phyloP scores from a whole-genome alignment of 441 rosid genomes.

The Macaranga tanarius region DNA sequence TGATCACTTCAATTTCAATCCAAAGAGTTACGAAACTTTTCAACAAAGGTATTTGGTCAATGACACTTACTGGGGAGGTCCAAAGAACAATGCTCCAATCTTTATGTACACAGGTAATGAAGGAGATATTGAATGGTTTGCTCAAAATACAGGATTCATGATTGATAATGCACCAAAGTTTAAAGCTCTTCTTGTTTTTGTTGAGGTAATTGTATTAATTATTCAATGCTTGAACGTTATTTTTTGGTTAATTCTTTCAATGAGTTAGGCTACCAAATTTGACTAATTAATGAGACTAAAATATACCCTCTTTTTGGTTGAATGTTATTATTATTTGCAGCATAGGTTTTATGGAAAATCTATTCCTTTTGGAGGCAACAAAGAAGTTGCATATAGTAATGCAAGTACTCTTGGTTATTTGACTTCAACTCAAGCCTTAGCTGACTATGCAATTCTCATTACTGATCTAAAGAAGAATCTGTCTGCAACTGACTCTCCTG shows the following conservation, averaged over 20 bases:
- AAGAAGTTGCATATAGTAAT: constrained; percentile 46
- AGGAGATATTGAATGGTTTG: constrained; percentile 64
- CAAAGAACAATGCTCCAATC: constrained; percentile 44
- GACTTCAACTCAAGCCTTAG: constrained; percentile 58
- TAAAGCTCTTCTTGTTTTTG: constrained; percentile 60
- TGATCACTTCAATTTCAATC: constrained; percentile 61
- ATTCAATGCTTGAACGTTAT: background rate
- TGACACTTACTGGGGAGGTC: constrained; percentile 53
- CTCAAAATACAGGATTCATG: constrained; percentile 64
- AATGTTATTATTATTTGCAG: no score
- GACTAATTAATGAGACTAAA: background rate
- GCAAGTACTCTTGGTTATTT: constrained; percentile 51
- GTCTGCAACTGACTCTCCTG: constrained; percentile 59
- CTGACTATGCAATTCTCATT: constrained; percentile 56
- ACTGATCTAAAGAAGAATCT: constrained; percentile 52
- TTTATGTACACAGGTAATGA: constrained; percentile 65
- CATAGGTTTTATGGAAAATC: constrained; percentile 67
- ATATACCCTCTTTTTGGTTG: background rate
- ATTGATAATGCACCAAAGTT: constrained; percentile 50
- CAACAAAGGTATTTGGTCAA: constrained; percentile 55
- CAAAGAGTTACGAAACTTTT: constrained; percentile 51
- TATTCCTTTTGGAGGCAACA: constrained; percentile 54
- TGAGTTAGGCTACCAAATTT: background rate
- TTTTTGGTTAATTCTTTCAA: background rate
- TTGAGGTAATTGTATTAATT: constrained; percentile 44